Base-by-base conservation (phyloP, 768 basidiomycete species). In the Kwoniella europaea region DNA sequence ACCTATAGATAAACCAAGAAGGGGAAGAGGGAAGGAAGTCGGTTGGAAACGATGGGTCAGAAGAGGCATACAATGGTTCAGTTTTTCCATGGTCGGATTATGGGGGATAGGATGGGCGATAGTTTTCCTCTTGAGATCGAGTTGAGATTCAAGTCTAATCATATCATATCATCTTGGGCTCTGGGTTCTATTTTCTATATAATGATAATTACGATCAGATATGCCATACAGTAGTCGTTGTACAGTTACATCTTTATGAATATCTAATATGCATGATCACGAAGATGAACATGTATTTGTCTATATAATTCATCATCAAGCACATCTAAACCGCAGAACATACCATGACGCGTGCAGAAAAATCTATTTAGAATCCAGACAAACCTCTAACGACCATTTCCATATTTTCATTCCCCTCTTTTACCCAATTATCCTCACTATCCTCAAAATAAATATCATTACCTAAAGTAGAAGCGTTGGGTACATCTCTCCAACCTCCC, bases 41-140 rank as follows among this genome's bases (percentile, higher is more conserved):
- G 73, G 27, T 15, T 76, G 75, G 75, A 75, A 75, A 44, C 52
- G 75, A 46, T 53, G 75, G 50, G 9, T 72, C 18, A 74, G 78
- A 70, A 65, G 72, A 27, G 65, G 59, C 6, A 53, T 79, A 6
- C 73, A 76, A 54, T 65, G 71, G 53, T 65, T 24, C 13, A 60
- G 68, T 9, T 29, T 73, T 63, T 68, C 22, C n/a, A 41, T 76
- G 52, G 71, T 61, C 5, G 62, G 29, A 4, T 43, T 65, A 9
- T 73, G 69, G 68, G 29, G 65, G 7, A 59, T 24, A 1, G 72
- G 72, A 1, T 73, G 72, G 72, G 64, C n/a, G 10, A 67, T 73
- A 65, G 57, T 73, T 43, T 53, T 67, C 15, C 57, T 73, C 3
- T 50, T 73, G 4, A 52, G 72, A 57, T 68, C 67, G 2, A 68